phyloP scores from a whole-genome alignment of 371 early-diverging fungal genomes.

The Batrachochytrium dendrobatidis region DNA sequence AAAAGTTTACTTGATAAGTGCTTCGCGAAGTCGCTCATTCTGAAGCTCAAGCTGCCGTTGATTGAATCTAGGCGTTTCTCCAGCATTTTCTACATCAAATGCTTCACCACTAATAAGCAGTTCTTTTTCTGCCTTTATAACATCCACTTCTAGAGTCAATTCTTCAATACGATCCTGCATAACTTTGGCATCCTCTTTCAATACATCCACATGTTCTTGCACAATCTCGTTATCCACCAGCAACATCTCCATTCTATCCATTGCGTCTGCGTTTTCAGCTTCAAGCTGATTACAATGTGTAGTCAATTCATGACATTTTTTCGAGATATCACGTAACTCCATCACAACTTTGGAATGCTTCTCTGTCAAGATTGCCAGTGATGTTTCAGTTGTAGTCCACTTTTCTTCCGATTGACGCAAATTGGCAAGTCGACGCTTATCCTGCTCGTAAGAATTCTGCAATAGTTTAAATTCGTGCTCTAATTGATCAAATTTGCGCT shows the following conservation, averaged over 20 bases:
- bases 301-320: neutral
- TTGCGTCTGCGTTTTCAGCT: neutral
- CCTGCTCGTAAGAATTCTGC: neutral
- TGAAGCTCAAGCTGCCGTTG: conserved; percentile 48
- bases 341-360: neutral
- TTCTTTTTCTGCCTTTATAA: neutral
- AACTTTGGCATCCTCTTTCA: neutral
- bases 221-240: neutral
- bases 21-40: conserved; percentile 82
- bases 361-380: neutral
- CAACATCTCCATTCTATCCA: neutral
- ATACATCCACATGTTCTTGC: neutral
- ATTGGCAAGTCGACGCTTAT: neutral
- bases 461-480: neutral
- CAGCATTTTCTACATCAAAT: neutral
- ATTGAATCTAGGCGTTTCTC: conserved; percentile 2
- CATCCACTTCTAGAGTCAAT: neutral
- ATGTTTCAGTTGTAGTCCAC: neutral
- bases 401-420: neutral
- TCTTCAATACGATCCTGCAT: neutral
- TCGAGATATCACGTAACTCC: neutral
- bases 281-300: no score
- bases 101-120: neutral
- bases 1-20: conserved; percentile 50
- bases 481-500: neutral